phyloP scores from a whole-genome alignment of 1,284 basidiomycete genomes.

The Rhodotorula sp. region DNA sequence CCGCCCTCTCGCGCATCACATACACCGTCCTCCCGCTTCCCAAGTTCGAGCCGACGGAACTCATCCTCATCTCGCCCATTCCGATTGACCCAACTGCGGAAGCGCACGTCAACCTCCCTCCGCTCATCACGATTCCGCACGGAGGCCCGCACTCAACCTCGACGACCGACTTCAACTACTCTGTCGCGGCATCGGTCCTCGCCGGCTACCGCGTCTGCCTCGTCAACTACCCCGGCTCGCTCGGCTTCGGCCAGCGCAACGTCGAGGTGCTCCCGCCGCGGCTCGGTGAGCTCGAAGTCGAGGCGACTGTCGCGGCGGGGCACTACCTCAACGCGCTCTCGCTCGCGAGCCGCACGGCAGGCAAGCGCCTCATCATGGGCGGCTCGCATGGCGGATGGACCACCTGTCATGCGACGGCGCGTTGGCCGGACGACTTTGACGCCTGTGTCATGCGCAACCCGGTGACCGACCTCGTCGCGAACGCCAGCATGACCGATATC shows the following conservation, averaged over 20 bases:
- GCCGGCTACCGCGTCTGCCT: slow-evolving; percentile 62
- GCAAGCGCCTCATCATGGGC: slow-evolving; percentile 62
- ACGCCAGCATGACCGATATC: slow-evolving; percentile 62
- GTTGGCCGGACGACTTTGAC: slow-evolving; percentile 63
- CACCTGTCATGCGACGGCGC: slow-evolving; percentile 63
- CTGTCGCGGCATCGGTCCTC: slow-evolving; percentile 52
- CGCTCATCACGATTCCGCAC: slow-evolving; percentile 62
- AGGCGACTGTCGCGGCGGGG: slow-evolving; percentile 63
- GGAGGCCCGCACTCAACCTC: slow-evolving; percentile 66
- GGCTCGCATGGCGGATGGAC: slow-evolving; percentile 76
- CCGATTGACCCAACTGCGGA: slow-evolving; percentile 46
- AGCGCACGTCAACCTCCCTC: slow-evolving; percentile 43
- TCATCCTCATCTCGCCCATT: slow-evolving; percentile 57
- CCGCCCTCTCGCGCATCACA: slow-evolving; percentile 14
- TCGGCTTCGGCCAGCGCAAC: slow-evolving; percentile 61
- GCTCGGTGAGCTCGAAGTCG: slow-evolving; percentile 67
- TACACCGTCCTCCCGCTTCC: slow-evolving; percentile 34
- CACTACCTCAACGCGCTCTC: slow-evolving; percentile 59
- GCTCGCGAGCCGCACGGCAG: slow-evolving; percentile 56
- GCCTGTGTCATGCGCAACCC: slow-evolving; percentile 69
- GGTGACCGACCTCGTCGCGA: slow-evolving; percentile 63
- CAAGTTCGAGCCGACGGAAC: slow-evolving; percentile 55
- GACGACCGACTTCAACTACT: slow-evolving; percentile 59
- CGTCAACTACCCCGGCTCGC: slow-evolving; percentile 63
- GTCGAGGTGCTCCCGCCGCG: slow-evolving; percentile 58